Evolutionary conservation across 371 early-diverging fungal genomes (phyloP).

Genomic region (Dentiscutata heterogama): DNA sequence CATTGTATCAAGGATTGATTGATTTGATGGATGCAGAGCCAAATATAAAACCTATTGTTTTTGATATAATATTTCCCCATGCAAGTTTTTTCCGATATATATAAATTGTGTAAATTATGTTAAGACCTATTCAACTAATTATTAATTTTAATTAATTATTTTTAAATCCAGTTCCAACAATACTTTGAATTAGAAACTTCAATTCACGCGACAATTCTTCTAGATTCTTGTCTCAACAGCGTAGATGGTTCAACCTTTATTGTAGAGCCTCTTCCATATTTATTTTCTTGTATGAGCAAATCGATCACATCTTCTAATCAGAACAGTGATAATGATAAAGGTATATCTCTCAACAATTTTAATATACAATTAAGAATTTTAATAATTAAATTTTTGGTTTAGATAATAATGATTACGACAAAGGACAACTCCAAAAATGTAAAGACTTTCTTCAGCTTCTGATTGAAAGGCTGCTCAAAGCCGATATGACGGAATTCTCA

Average conservation of each 20-base stretch:
- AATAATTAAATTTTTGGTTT: neutral
- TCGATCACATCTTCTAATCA: conserved; percentile 44
- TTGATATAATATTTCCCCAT: conserved; percentile 65
- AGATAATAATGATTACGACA: neutral
- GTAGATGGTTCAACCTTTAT: conserved; percentile 46
- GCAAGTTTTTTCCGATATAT: conserved; percentile 45
- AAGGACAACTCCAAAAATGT: conserved; percentile 25
- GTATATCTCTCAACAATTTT: neutral
- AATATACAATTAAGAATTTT: neutral
- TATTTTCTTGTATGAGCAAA: conserved; percentile 54
- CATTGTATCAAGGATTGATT: conserved; percentile 64
- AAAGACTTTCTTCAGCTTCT: conserved; percentile 46
- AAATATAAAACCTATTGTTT: conserved; percentile 57
- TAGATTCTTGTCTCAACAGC: conserved; percentile 32
- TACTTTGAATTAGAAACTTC: conserved; percentile 52
- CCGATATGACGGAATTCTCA: conserved; percentile 65
- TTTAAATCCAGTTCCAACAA: conserved; percentile 50
- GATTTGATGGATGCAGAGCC: conserved; percentile 44
- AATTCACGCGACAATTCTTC: conserved; percentile 28
- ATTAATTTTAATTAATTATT: neutral
- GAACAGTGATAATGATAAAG: conserved; percentile 23
- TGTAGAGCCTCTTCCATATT: conserved; percentile 57
- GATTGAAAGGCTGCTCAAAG: conserved; percentile 50
- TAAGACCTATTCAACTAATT: no score
- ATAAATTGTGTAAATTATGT: no score